Conservation (phyloP, 2,329 filamentous ascomycete species). For the Elsinoe ampelina region DNA sequence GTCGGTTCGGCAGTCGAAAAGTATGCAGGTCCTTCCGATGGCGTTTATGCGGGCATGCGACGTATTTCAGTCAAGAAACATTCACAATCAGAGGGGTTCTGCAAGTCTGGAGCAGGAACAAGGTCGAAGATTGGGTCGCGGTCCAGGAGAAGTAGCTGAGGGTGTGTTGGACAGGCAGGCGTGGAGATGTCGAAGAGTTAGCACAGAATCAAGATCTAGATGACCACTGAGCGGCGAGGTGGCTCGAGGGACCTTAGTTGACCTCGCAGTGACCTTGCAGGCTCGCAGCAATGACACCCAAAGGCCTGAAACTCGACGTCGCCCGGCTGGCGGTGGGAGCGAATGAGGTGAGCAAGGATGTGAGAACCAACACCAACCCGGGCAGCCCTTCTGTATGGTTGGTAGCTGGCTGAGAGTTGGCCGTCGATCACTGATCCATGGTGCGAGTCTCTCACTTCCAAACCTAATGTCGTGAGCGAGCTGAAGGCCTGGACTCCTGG, state of each 20-base stretch:
- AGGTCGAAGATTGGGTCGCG: slow-evolving; percentile 3
- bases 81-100: not conserved
- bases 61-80: not conserved
- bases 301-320: slow-evolving; percentile 1
- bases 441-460: not conserved
- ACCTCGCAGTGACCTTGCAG: not conserved
- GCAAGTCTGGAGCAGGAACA: not conserved
- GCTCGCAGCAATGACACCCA: not conserved
- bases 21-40: not conserved
- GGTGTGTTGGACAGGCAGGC: not conserved
- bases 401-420: slow-evolving; percentile 3
- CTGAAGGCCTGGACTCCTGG: not conserved
- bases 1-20: not conserved
- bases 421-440: slow-evolving; percentile 11
- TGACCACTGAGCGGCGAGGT: not conserved
- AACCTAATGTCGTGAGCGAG: not conserved
- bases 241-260: not conserved
- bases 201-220: not conserved
- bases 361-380: slow-evolving; percentile 8
- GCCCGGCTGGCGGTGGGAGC: slow-evolving; percentile 2
- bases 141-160: not conserved
- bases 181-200: not conserved
- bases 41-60: not conserved
- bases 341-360: slow-evolving; percentile 11
- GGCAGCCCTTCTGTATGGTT: slow-evolving; percentile 6